A percentile compares a stretch with the other conserved stretches of the same genome.
Conservation (phyloP, 768 basidiomycete species). For the Phylloporus scabripes region DNA sequence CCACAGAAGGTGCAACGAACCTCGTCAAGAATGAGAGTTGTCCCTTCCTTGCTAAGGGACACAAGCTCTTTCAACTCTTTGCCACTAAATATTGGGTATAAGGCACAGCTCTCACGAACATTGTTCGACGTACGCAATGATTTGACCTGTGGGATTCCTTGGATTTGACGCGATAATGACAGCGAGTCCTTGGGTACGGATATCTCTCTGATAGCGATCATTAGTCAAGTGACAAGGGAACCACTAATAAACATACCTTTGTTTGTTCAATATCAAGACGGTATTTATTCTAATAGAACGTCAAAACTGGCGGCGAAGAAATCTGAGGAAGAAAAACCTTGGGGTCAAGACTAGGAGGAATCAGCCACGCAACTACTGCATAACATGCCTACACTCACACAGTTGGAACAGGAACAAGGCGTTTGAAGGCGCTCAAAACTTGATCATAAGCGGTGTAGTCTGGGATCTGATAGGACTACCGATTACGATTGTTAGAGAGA, state of each 20-base stretch:
- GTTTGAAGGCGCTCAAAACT: conserved; percentile 78
- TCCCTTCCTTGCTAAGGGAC: conserved; percentile 62
- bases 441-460: conserved; percentile 91
- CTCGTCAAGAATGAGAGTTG: conserved; percentile 83
- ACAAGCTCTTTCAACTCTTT: conserved; percentile 81
- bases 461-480: conserved; percentile 80
- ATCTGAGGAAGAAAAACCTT: conserved; percentile 27
- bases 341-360: conserved; percentile 39
- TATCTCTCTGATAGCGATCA: conserved; percentile 48
- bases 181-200: conserved; percentile 73
- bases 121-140: conserved; percentile 46
- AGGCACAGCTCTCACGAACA: conserved; percentile 3
- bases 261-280: conserved; percentile 75
- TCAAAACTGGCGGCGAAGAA: conserved; percentile 4
- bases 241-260: conserved; percentile 38
- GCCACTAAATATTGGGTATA: conserved; percentile 42
- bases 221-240: not conserved
- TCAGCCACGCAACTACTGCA: conserved; percentile 1
- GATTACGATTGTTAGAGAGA: not conserved
- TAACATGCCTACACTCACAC: conserved; percentile 45
- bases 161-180: conserved; percentile 91
- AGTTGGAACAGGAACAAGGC: conserved; percentile 87
- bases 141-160: conserved; percentile 96
- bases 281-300: conserved; percentile 51
- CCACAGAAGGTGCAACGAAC: conserved; percentile 32